Percentiles rank a stretch among this genome's conserved stretches.
Evolutionary conservation across 805 yeast species (phyloP).

Genomic region (Hanseniaspora guilliermondii): DNA sequence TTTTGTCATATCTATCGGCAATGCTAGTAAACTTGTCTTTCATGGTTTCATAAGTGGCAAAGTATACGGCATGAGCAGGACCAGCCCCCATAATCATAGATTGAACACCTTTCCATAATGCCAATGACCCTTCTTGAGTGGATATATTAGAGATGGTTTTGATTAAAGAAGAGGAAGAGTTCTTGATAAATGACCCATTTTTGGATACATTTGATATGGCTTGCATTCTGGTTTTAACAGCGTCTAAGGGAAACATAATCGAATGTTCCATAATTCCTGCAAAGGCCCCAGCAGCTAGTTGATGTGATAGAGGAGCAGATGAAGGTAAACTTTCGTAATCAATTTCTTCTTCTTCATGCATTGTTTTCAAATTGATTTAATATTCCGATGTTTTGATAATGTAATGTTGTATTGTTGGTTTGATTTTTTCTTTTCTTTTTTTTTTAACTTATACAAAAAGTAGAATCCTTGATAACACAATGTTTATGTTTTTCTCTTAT

Average conservation of each 20-base stretch:
- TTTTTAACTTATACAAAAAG: no score
- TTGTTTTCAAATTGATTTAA: neutral
- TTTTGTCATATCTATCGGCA: constrained; percentile 1
- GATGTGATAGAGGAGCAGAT: constrained; percentile 69
- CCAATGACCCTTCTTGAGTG: constrained; percentile 76
- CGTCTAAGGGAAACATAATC: constrained; percentile 92
- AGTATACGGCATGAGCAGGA: constrained; percentile 95
- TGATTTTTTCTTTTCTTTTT: no score
- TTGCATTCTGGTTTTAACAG: constrained; percentile 94
- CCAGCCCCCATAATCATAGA: constrained; percentile 96
- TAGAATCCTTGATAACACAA: no score
- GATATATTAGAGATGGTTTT: constrained; percentile 34
- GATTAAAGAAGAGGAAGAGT: constrained; percentile 35
- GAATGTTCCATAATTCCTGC: constrained; percentile 99
- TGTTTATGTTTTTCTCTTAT: no score
- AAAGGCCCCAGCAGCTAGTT: constrained; percentile 85
- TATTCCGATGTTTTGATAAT: neutral
- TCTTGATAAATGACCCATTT: constrained; percentile 41
- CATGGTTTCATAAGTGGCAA: constrained; percentile 80
- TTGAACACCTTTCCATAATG: constrained; percentile 88
- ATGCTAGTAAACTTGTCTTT: constrained; percentile 29
- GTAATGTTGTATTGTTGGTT: no score
- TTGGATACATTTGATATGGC: constrained; percentile 15
- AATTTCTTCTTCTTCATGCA: constrained; percentile 33
- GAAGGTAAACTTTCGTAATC: constrained; percentile 91